phyloP scores from a whole-genome alignment of 805 yeast genomes.

The Clavispora santaluciae region DNA sequence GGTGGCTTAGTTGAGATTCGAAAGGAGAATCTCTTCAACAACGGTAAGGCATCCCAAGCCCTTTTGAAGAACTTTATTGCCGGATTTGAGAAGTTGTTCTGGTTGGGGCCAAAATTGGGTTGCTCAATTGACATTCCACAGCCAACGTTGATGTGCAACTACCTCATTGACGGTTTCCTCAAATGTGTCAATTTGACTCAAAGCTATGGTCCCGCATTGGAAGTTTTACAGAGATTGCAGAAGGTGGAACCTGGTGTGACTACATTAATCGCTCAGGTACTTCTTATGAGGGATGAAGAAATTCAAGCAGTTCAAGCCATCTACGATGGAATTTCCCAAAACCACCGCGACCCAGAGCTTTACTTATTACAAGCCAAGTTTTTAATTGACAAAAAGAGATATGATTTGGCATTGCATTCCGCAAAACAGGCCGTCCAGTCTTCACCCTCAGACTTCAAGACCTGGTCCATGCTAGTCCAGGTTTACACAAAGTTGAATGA shows the following conservation, averaged over 20 bases:
- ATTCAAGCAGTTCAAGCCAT: conserved; percentile 51
- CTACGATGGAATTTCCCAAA: conserved; percentile 43
- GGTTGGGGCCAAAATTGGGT: conserved; percentile 64
- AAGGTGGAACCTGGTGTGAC: conserved; percentile 52
- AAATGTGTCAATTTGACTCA: conserved; percentile 63
- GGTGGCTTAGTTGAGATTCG: conserved; percentile 78
- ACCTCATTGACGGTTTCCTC: conserved; percentile 71
- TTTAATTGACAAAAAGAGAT: conserved; percentile 47
- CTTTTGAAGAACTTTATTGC: conserved; percentile 45
- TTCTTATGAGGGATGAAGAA: conserved; percentile 53
- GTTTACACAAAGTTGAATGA: conserved; percentile 60
- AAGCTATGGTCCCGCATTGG: conserved; percentile 55
- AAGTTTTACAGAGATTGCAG: conserved; percentile 50
- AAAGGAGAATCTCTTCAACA: conserved; percentile 68
- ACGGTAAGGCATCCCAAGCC: conserved; percentile 40
- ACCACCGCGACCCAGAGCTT: conserved; percentile 53
- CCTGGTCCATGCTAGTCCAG: conserved; percentile 67
- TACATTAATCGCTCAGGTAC: conserved; percentile 50
- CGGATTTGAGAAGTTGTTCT: conserved; percentile 64
- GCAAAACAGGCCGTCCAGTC: conserved; percentile 64
- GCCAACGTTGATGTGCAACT: conserved; percentile 60
- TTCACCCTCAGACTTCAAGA: conserved; percentile 68
- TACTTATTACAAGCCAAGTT: conserved; percentile 55
- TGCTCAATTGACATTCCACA: conserved; percentile 61
- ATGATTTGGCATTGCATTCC: conserved; percentile 53